A percentile compares a stretch with the other conserved stretches of the same genome.
Evolutionary conservation across 352 stramenopile genomes (phyloP).

Genomic region (Phytophthora cajani): DNA sequence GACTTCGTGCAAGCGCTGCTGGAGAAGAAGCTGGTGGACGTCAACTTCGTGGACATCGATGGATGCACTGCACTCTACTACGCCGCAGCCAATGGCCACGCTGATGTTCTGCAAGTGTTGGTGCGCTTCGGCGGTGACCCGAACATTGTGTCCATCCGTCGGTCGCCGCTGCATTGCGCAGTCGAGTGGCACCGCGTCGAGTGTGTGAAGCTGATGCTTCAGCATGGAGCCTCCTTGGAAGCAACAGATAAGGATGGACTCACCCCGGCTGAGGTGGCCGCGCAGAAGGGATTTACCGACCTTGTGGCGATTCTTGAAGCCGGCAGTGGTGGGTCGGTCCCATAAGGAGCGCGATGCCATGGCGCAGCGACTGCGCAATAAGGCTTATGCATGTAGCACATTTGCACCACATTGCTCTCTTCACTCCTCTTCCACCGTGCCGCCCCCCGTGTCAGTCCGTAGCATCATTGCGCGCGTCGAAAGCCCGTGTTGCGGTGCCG

Average conservation of each 20-base stretch:
- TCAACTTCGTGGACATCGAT: constrained; percentile 71
- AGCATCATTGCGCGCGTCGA: too few species aligned
- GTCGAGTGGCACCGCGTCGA: constrained; percentile 75
- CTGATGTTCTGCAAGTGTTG: constrained; percentile 56
- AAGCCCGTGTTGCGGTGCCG: background rate
- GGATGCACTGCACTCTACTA: constrained; percentile 79
- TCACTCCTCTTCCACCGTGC: too few species aligned
- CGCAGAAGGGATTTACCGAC: constrained; percentile 43
- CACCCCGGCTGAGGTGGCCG: constrained; percentile 48
- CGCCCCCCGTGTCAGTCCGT: too few species aligned
- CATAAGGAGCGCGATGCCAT: background rate
- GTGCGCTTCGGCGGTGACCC: constrained; percentile 53
- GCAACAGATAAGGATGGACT: constrained; percentile 50
- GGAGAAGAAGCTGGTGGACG: constrained; percentile 59
- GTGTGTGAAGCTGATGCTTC: constrained; percentile 63
- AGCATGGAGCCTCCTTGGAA: constrained; percentile 40
- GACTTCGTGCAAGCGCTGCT: constrained; percentile 67
- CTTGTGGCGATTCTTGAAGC: constrained; percentile 20
- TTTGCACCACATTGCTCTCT: background rate
- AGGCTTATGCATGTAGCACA: background rate
- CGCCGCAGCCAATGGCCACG: constrained; percentile 70
- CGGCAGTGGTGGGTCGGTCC: background rate
- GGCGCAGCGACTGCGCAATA: background rate
- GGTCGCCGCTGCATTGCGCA: constrained; percentile 76
- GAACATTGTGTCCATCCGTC: constrained; percentile 66